Base-by-base conservation (phyloP, 2,329 filamentous ascomycete species). In the Dactylellina haptotyla region DNA sequence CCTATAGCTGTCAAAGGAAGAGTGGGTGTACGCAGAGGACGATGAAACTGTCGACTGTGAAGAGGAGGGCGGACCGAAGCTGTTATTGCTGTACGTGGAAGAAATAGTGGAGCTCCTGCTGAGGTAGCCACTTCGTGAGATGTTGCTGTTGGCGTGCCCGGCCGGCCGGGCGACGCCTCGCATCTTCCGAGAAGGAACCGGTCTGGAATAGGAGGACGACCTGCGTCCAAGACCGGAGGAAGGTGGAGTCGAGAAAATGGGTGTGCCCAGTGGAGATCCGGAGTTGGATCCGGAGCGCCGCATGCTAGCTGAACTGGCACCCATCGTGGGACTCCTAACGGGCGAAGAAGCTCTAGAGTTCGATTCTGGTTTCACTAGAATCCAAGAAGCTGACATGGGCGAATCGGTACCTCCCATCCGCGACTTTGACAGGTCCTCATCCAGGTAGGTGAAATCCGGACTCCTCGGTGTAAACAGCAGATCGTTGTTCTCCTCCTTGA, bases 311-410 rank as follows among this genome's bases (percentile, higher is more conserved):
- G 66, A 48, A 30, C 66, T 71, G 8, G 66, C 66, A 6, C 63
- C 53, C n/a, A 37, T 48, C 18, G 50, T 23, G 18, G 66, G 66
- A 23, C 57, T 63, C 28, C 25, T 53, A 32, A 37, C 50, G 12
- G 66, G 66, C 4, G 66, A 71, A 10, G 66, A 71, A 4, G 57
- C 57, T 56, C 66, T 56, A 16, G 66, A 71, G 41, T 62, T 54
- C 28, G 48, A 56, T 50, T 71, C 66, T 12, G 66, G 66, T 57
- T 71, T 71, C 25, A 71, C 66, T 26, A 71, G 41, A 30, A 71
- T 71, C 66, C 66, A 71, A 30, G 66, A 71, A n/a, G 66, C 66
- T 25, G 57, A 63, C 66, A 71, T 71, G 34, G 66, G 66, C 39
- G 66, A 71, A 57, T 71, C 66, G 12, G 54, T 63, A 37, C 66